phyloP scores from a whole-genome alignment of 23 red algal species.

The Agarophyton chilense region DNA sequence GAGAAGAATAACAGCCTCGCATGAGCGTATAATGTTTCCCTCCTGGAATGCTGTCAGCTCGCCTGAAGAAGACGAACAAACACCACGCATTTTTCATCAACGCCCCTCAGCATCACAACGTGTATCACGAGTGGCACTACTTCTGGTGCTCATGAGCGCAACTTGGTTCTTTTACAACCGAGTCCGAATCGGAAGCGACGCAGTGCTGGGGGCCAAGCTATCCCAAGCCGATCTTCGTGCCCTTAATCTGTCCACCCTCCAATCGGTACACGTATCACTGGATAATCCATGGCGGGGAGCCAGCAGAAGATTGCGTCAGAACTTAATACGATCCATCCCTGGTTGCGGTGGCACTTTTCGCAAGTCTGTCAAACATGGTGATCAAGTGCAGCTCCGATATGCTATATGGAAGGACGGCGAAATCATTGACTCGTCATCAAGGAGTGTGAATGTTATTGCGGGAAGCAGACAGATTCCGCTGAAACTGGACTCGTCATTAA shows the following conservation, averaged over 20 bases:
- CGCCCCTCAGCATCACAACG: background rate
- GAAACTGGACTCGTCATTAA: slow-evolving; percentile 20
- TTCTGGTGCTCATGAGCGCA: background rate
- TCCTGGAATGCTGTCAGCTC: background rate
- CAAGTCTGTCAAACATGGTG: slow-evolving; percentile 16
- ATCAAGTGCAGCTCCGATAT: slow-evolving; percentile 41
- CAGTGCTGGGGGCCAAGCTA: background rate
- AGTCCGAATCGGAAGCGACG: background rate
- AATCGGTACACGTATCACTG: background rate
- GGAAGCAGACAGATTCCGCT: slow-evolving; percentile 29
- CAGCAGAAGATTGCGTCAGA: slow-evolving; percentile 30
- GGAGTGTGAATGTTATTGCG: slow-evolving; percentile 21
- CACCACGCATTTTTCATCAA: background rate
- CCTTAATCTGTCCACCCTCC: background rate
- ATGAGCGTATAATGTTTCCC: slow-evolving; percentile 34
- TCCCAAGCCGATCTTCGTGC: background rate
- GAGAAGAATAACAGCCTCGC: slow-evolving; percentile 6
- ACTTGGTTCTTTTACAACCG: background rate
- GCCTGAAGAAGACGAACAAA: background rate
- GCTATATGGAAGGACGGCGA: slow-evolving; percentile 19
- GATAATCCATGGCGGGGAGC: slow-evolving; percentile 71
- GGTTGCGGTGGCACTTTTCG: slow-evolving; percentile 76
- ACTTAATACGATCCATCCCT: slow-evolving; percentile 46
- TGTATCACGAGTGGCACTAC: background rate
- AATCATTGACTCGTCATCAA: slow-evolving; percentile 42